Evolutionary conservation across 306 rosid species (phyloP).

Genomic region (Quercus parvula): DNA sequence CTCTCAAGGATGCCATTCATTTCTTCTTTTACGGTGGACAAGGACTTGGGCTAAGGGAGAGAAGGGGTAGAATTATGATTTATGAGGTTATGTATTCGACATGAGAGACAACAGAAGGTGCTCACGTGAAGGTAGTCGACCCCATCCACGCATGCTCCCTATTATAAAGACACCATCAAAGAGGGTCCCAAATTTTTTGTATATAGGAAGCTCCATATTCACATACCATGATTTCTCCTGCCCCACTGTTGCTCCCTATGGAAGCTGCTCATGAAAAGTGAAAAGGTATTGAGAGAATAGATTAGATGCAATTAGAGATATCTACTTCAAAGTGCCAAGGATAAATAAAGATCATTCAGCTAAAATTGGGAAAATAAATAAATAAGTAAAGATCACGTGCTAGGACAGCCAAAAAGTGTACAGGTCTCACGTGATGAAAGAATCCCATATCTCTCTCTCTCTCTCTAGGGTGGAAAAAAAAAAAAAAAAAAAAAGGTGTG

Average conservation of each 20-base stretch:
- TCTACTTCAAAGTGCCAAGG: neutral
- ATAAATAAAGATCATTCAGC: slow-evolving; percentile 1
- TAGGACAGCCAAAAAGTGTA: slow-evolving; percentile 16
- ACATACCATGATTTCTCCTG: slow-evolving; percentile 24
- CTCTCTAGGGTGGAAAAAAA: neutral
- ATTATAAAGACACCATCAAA: slow-evolving; percentile 17
- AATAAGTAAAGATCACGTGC: slow-evolving; percentile 5
- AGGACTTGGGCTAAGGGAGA: slow-evolving; percentile 18
- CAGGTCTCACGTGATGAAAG: slow-evolving; percentile 38
- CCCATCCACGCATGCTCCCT: slow-evolving; percentile 3
- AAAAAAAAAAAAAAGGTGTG: neutral
- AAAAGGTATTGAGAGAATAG: neutral
- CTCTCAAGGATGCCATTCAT: neutral
- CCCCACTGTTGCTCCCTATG: slow-evolving; percentile 24
- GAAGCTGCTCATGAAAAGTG: slow-evolving; percentile 13
- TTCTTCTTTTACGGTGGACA: slow-evolving; percentile 10
- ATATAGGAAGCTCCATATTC: neutral
- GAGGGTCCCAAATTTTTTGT: slow-evolving; percentile 2
- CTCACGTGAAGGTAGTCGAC: slow-evolving; percentile 55
- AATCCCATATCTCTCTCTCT: neutral
- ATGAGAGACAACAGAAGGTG: slow-evolving; percentile 59
- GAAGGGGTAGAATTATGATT: slow-evolving; percentile 21
- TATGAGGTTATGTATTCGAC: slow-evolving; percentile 27
- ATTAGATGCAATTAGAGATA: slow-evolving; percentile 18
- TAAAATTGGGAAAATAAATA: slow-evolving; percentile 4